Evolutionary conservation across 2,329 filamentous ascomycete genomes (phyloP).

Genomic region (Trichoderma koningii): DNA sequence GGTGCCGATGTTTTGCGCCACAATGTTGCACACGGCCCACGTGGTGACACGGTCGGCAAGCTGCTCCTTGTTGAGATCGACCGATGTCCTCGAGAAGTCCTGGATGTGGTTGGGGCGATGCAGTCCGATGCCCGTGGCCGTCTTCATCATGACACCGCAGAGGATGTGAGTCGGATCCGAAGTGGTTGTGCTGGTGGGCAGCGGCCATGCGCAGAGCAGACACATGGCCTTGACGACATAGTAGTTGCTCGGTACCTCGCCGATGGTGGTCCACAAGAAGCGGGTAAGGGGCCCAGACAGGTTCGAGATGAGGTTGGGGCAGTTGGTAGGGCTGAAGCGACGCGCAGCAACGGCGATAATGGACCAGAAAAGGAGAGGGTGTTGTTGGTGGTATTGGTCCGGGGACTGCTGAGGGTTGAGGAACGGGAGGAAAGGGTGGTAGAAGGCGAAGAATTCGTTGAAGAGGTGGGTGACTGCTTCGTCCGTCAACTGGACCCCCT

Average conservation of each 20-base stretch:
- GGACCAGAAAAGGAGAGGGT: conserved; percentile 83
- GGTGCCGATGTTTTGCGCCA: conserved; percentile 78
- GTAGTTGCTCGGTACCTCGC: conserved; percentile 75
- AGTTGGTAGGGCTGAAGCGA: conserved; percentile 59
- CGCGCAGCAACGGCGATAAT: conserved; percentile 75
- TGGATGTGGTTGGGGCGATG: conserved; percentile 80
- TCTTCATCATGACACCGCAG: conserved; percentile 83
- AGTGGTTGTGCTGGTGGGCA: conserved; percentile 78
- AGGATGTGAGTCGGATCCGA: conserved; percentile 81
- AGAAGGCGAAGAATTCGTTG: conserved; percentile 72
- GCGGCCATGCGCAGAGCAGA: conserved; percentile 77
- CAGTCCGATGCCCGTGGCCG: conserved; percentile 79
- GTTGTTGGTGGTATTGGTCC: conserved; percentile 74
- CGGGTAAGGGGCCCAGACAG: conserved; percentile 69
- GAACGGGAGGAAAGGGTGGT: conserved; percentile 78
- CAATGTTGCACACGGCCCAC: conserved; percentile 84
- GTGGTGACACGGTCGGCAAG: conserved; percentile 76
- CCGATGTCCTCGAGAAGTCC: conserved; percentile 75
- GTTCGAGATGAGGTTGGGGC: conserved; percentile 65
- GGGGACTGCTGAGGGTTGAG: conserved; percentile 67
- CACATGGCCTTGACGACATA: conserved; percentile 81
- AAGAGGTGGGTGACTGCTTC: conserved; percentile 67
- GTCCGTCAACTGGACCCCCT: conserved; percentile 65
- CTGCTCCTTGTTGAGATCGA: conserved; percentile 76
- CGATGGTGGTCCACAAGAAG: conserved; percentile 75